A percentile compares a stretch with the other conserved stretches of the same genome.
Evolutionary conservation across 441 rosid genomes (phyloP).

Genomic region (Metrosideros polymorpha): DNA sequence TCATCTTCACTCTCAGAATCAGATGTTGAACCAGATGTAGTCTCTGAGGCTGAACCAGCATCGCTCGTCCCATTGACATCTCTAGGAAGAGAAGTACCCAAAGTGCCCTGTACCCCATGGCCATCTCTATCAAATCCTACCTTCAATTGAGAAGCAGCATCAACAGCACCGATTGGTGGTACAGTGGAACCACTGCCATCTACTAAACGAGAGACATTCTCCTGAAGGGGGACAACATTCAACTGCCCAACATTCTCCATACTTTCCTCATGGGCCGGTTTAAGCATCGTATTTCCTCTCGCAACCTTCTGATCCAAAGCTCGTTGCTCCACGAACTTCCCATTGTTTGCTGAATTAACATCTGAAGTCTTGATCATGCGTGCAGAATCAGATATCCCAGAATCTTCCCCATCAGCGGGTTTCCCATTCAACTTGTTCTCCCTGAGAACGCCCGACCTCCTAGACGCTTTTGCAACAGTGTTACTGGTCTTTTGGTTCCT

Average conservation of each 20-base stretch:
- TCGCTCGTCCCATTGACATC: conserved; percentile 30
- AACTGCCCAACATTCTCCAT: conserved; percentile 22
- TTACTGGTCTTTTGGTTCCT: conserved; percentile 29
- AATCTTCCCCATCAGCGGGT: conserved; percentile 37
- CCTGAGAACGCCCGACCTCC: conserved; percentile 14
- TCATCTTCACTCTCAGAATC: conserved; percentile 78
- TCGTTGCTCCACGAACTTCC: conserved; percentile 17
- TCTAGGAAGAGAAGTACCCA: conserved; percentile 28
- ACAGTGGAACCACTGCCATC: conserved; percentile 16
- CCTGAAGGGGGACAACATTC: conserved; percentile 13
- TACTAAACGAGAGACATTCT: conserved; percentile 16
- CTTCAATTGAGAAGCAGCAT: conserved; percentile 20
- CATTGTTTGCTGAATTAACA: conserved; percentile 29
- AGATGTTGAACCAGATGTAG: conserved; percentile 62
- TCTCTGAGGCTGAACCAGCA: conserved; percentile 49
- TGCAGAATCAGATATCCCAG: conserved; percentile 28
- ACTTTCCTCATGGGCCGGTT: conserved; percentile 14
- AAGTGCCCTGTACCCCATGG: conserved; percentile 18
- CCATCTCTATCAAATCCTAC: conserved; percentile 24
- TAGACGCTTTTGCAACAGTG: conserved; percentile 14
- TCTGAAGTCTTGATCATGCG: conserved; percentile 33
- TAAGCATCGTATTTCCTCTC: neutral
- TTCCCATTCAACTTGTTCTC: conserved; percentile 35
- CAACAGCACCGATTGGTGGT: conserved; percentile 12
- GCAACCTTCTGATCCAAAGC: conserved; percentile 18